Conservation (phyloP, 106 monocot species). For the Apostasia ramifera region DNA sequence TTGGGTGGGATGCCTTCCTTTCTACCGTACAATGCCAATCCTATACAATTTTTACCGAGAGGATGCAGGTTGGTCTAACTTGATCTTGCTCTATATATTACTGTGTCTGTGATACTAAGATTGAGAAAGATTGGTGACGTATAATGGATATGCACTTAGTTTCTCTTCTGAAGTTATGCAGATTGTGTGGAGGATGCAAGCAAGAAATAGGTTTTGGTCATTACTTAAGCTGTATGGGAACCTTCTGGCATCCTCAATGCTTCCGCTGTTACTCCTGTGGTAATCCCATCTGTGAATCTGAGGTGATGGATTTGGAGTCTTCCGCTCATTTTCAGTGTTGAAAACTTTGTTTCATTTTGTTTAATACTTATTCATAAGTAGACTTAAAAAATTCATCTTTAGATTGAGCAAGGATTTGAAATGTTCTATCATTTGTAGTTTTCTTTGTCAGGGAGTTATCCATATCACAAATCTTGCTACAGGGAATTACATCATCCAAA, state of each 20-base stretch:
- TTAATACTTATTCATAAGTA: neutral
- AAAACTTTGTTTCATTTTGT: neutral
- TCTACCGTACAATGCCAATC: constrained; percentile 27
- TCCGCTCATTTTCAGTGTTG: neutral
- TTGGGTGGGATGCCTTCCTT: constrained; percentile 29
- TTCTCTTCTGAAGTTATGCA: constrained; percentile 6
- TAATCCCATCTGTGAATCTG: constrained; percentile 64
- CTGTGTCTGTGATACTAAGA: neutral
- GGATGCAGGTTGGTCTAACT: constrained; percentile 51
- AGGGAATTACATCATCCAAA: constrained; percentile 93
- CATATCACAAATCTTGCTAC: constrained; percentile 88
- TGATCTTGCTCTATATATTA: neutral
- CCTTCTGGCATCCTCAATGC: constrained; percentile 90
- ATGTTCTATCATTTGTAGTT: constrained; percentile 44
- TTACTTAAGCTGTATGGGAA: constrained; percentile 91
- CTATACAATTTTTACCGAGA: constrained; percentile 47
- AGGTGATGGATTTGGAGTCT: constrained; percentile 32
- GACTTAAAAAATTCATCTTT: neutral
- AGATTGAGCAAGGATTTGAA: neutral
- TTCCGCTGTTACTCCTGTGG: constrained; percentile 69
- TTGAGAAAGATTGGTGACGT: neutral
- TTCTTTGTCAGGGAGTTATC: constrained; percentile 68
- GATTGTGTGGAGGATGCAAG: constrained; percentile 81
- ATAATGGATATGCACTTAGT: neutral
- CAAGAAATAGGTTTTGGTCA: constrained; percentile 90